Evolutionary conservation across 176 grass and related monocot genomes (phyloP), one percentile per base, ranked within the genome.

Genomic region (Hordeum vulgare): DNA sequence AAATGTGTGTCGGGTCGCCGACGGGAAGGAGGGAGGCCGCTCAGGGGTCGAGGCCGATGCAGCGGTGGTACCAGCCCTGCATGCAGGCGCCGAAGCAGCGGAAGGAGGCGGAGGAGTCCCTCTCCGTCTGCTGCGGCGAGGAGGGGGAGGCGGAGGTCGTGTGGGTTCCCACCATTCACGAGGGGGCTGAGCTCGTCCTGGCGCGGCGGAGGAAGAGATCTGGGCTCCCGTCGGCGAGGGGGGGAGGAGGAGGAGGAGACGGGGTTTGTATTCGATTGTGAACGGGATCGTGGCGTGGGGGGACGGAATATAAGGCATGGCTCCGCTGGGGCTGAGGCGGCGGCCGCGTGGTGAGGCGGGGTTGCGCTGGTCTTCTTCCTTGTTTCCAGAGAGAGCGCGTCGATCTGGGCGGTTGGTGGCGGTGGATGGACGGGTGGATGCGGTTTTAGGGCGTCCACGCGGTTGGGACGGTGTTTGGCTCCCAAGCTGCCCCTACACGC

Each of bases 11-110:
- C 6, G 13, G 36, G 62, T 8, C 21, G 65, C 1, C 41, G 36
- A 6, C 9, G 47, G 47, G 36, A 6, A 4, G 47, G 47, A 18
- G 47, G 37, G 36, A 8, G 62, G n/a, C 0, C 6, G 69, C 29
- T 87, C 83, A 92, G 11, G 93, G 93, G 72, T 92, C 93, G 57
- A 95, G 82, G 70, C 93, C 93, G 87, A 90, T 88, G 82, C 93
- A 95, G 71, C 93, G 90, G 90, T 92, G 90, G 90, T 95, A 78
- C 93, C 93, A 95, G 78, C 93, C 93, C 90, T 90, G 90, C 93
- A 95, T 95, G 93, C 90, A 95, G 62, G 75, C 90, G n/a, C 87
- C 90, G 87, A 88, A 95, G 71, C 69, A 57, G 93, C 79, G 66
- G 85, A 82, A 86, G 79, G 83, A 83, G 78, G 81, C 40, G 56